Evolutionary conservation across 1,284 basidiomycete species (phyloP).

Genomic region (Meripilus lineatus): DNA sequence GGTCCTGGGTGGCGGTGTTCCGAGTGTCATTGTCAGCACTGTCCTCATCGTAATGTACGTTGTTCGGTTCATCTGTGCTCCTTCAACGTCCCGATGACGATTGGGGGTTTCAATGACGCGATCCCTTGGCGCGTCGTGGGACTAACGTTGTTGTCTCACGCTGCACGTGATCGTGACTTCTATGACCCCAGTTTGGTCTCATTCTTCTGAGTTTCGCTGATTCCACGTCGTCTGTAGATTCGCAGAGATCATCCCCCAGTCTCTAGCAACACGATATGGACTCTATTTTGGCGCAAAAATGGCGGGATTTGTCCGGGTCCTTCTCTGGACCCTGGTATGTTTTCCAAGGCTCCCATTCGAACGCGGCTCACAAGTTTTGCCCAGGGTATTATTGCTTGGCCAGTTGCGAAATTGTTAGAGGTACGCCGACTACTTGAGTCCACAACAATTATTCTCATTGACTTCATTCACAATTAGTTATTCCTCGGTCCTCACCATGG

Average conservation of each 20-base stretch:
- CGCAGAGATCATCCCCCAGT: constrained; percentile 89
- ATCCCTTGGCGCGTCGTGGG: neutral
- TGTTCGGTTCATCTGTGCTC: neutral
- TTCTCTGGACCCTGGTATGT: constrained; percentile 69
- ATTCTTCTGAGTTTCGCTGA: neutral
- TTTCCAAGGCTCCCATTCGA: no score
- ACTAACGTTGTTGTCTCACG: neutral
- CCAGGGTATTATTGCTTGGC: constrained; percentile 80
- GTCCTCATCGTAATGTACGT: constrained; percentile 83
- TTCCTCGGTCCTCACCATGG: constrained; percentile 60
- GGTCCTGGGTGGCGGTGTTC: constrained; percentile 80
- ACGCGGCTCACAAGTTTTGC: constrained; percentile 7
- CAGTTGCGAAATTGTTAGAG: constrained; percentile 68
- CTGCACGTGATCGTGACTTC: neutral
- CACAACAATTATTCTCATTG: neutral
- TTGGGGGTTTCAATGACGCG: neutral
- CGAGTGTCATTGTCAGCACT: constrained; percentile 80
- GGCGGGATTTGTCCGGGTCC: constrained; percentile 67
- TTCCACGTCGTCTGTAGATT: constrained; percentile 45
- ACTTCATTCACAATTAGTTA: constrained; percentile 19
- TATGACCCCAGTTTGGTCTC: no score
- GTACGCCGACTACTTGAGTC: neutral
- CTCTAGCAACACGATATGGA: constrained; percentile 88
- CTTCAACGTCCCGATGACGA: neutral
- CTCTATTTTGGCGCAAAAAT: constrained; percentile 89